Evolutionary conservation across 495 filamentous ascomycete species (phyloP), one percentile per base, ranked within the genome.

Genomic region (Penicillium argentinense): DNA sequence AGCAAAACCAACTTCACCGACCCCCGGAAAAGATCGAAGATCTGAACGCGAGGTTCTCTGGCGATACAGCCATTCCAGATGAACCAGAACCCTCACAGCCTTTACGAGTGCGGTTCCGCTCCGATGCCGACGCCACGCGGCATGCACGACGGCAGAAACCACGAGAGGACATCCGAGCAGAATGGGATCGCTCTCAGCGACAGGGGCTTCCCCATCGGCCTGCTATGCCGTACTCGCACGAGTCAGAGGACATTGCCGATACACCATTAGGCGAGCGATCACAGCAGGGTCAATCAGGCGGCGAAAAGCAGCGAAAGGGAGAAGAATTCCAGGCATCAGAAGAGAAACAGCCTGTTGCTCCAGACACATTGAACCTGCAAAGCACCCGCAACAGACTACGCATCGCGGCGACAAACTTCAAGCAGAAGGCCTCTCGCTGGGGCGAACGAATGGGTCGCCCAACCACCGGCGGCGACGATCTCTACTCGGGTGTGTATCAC

Each of bases 401-500:
- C 5, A 19, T 34, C 3, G 39, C 44, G 7, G 29, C 17, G 0
- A 13, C 28, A 5, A 46, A 33, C 13, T 33, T 58, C 29, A 52
- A 44, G 21, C 21, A 43, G 0, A 57, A 40, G 40, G 47, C 55
- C 0, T 18, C 26, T 0, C 4, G 18, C 1, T 16, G 62, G 0
- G 42, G 45, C 8, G 53, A 53, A 9, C 45, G 33, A 2, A 22
- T 66, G 8, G 63, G 63, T n/a, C 57, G 63, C 5, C 45, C 51
- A 12, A 34, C 45, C 9, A 11, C 25, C 9, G 60, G 47, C 9
- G 63, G 60, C 8, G 63, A 66, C 22, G 57, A 64, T 40, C 30
- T 66, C 5, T 40, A 51, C 12, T 25, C 57, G 13, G 60, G 54
- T 28, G 44, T 47, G 13, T 62, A 66, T 39, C 53, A 59, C 9